These are phyloP conservation scores for Ulmus americana DNA, from an alignment of 331 rosid species.

Conservation along the genomic window DNA sequence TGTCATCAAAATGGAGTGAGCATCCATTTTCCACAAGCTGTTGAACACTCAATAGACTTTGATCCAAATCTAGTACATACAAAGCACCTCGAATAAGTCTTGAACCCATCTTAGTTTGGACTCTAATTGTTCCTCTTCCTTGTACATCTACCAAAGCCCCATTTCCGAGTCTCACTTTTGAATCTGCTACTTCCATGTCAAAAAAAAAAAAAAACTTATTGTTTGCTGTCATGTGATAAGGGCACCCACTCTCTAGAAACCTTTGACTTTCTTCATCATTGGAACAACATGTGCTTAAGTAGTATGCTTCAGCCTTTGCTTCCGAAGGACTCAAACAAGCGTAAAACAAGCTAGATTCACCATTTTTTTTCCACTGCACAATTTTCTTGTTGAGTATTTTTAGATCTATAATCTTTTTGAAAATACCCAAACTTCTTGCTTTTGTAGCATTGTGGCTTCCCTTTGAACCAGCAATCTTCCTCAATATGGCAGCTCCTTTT, in stretches of 20 bases:
- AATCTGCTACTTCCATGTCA: background rate
- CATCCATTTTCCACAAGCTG: background rate
- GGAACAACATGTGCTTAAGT: background rate
- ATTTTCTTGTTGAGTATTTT: background rate
- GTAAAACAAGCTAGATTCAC: background rate
- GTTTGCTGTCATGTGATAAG: slow-evolving; percentile 1
- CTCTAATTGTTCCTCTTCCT: background rate
- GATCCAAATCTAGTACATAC: background rate
- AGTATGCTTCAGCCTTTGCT: no score
- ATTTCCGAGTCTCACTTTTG: background rate
- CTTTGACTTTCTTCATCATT: background rate
- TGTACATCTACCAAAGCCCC: background rate
- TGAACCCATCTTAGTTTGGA: background rate
- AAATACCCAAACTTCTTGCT: background rate
- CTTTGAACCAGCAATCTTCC: background rate
- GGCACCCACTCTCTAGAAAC: background rate
- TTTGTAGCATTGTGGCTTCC: background rate
- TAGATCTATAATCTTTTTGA: background rate
- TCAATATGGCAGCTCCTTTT: no score
- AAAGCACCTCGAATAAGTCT: background rate
- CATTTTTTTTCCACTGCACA: background rate
- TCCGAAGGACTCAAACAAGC: background rate
- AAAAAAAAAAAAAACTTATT: background rate
- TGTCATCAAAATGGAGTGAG: background rate
- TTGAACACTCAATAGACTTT: slow-evolving; percentile 6